Conservation (phyloP, 2,329 filamentous ascomycete species). For the Diaporthe helianthi region DNA sequence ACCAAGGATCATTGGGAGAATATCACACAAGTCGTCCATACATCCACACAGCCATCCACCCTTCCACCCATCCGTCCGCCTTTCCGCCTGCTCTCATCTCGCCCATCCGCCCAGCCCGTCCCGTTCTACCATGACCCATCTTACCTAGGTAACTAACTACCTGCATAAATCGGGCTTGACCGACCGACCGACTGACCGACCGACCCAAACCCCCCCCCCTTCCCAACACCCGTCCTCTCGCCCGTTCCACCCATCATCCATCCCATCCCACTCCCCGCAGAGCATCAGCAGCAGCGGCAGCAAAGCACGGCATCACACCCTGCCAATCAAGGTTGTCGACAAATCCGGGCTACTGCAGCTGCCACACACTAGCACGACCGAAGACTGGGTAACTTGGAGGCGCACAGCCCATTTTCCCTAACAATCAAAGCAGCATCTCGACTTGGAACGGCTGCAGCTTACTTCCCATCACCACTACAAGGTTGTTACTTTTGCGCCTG, state of each 20-base stretch:
- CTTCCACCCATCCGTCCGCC: not conserved
- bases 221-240: not conserved
- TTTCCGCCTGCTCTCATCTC: no score
- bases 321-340: slow-evolving; percentile 15
- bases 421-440: slow-evolving; percentile 14
- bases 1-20: slow-evolving; percentile 14
- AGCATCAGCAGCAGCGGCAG: not conserved
- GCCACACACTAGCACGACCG: slow-evolving; percentile 22
- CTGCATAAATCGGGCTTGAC: slow-evolving; percentile 7
- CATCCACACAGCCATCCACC: slow-evolving; percentile 1
- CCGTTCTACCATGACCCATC: not conserved
- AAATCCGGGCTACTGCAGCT: slow-evolving; percentile 21
- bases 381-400: slow-evolving; percentile 16
- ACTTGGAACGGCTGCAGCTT: slow-evolving; percentile 10
- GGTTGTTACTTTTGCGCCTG: slow-evolving; percentile 7
- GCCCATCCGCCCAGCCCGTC: no score
- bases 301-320: slow-evolving; percentile 6
- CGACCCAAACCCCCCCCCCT: no score
- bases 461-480: no score
- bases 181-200: not conserved
- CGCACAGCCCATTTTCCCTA: slow-evolving; percentile 14
- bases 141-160: not conserved
- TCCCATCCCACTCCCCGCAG: not conserved
- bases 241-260: no score
- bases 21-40: not conserved